Evolutionary conservation across 2,329 filamentous ascomycete species (phyloP).

Genomic region (Penicillium capsulatum): DNA sequence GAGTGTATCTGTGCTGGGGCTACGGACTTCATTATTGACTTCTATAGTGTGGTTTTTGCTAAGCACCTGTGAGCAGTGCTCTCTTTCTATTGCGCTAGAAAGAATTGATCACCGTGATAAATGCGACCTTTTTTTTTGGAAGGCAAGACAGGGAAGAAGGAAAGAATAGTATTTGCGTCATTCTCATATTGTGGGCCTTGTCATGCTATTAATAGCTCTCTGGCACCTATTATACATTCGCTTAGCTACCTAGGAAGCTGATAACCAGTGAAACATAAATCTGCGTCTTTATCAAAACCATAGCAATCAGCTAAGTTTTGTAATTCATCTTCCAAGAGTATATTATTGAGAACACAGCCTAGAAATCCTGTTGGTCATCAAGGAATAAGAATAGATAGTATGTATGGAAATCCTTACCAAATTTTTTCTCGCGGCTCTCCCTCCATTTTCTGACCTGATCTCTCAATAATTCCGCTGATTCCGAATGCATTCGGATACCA

Average conservation of each 20-base stretch:
- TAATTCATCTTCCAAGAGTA: constrained; percentile 12
- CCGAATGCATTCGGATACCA: constrained; percentile 20
- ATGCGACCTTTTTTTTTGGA: too few species aligned
- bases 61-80: too few species aligned
- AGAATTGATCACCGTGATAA: too few species aligned
- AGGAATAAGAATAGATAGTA: constrained; percentile 3
- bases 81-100: too few species aligned
- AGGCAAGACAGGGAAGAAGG: too few species aligned
- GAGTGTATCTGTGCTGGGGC: too few species aligned
- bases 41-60: too few species aligned
- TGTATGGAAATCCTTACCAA: constrained; percentile 3
- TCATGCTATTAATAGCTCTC: too few species aligned
- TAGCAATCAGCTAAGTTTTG: constrained; percentile 8
- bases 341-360: constrained; percentile 10
- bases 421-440: constrained; percentile 2
- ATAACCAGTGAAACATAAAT: neutral
- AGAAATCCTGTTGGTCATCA: neutral
- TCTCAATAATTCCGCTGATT: constrained; percentile 10
- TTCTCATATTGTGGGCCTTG: too few species aligned
- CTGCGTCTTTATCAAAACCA: neutral
- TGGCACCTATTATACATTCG: too few species aligned
- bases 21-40: too few species aligned
- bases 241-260: neutral
- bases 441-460: constrained; percentile 7
- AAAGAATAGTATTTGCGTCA: too few species aligned